Evolutionary conservation across 2,329 filamentous ascomycete genomes (phyloP).

Genomic region (Scleromitrula shiraiana): DNA sequence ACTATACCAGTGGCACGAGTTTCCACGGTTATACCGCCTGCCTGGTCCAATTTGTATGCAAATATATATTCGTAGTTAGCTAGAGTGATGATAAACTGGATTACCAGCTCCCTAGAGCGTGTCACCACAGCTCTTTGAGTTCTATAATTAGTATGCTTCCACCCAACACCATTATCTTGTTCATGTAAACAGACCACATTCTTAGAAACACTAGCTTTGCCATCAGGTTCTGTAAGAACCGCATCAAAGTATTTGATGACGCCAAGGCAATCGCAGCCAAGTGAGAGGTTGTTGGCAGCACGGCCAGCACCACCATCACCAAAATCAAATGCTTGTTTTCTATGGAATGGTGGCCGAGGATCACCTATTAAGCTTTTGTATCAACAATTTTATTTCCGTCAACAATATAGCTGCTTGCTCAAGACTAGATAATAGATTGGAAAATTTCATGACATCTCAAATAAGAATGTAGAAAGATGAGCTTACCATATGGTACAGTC

Average conservation of each 20-base stretch:
- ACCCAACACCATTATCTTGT: slow-evolving; percentile 59
- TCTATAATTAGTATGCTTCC: slow-evolving; percentile 57
- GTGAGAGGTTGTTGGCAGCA: slow-evolving; percentile 56
- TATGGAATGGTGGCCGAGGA: slow-evolving; percentile 52
- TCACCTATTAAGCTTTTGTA: slow-evolving; percentile 30
- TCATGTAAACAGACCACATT: slow-evolving; percentile 64
- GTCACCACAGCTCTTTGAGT: slow-evolving; percentile 35
- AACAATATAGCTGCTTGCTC: no score
- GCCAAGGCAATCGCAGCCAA: slow-evolving; percentile 64
- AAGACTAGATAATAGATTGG: no score
- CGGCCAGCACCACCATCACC: slow-evolving; percentile 58
- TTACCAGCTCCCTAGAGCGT: slow-evolving; percentile 51
- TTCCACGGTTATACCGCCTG: slow-evolving; percentile 41
- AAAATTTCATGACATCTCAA: no score
- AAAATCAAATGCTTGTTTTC: slow-evolving; percentile 63
- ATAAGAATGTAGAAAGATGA: no score
- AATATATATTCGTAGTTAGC: slow-evolving; percentile 66
- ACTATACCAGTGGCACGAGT: slow-evolving; percentile 59
- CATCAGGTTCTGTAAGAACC: slow-evolving; percentile 35
- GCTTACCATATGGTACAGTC: slow-evolving; percentile 51
- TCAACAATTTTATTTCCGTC: background rate
- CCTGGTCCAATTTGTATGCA: slow-evolving; percentile 54
- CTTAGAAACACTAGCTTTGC: slow-evolving; percentile 31
- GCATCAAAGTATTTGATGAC: slow-evolving; percentile 39
- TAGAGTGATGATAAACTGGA: slow-evolving; percentile 60